Evolutionary conservation across 805 yeast genomes (phyloP).

Genomic region (Groenewaldozyma tartarivorans): DNA sequence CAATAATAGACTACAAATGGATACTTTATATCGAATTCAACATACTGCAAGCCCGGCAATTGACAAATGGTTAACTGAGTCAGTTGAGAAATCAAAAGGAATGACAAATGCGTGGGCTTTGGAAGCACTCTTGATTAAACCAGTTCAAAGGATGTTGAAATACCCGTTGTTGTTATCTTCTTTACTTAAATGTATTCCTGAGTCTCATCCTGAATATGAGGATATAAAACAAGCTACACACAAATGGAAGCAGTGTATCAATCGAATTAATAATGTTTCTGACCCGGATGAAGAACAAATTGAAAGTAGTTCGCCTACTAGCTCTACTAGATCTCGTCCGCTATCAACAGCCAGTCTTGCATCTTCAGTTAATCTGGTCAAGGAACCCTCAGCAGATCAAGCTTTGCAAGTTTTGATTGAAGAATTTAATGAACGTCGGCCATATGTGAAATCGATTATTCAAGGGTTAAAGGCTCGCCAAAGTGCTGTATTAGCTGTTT

Average conservation of each 20-base stretch:
- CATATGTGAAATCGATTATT: background rate
- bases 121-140: conserved; percentile 34
- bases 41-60: conserved; percentile 20
- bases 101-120: conserved; percentile 32
- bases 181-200: conserved; percentile 23
- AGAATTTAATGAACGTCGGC: background rate
- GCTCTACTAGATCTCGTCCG: background rate
- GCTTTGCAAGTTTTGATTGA: background rate
- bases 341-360: background rate
- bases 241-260: conserved; percentile 13
- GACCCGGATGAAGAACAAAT: background rate
- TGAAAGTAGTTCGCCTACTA: background rate
- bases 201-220: conserved; percentile 40
- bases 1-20: conserved; percentile 23
- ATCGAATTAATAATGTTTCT: conserved; percentile 16
- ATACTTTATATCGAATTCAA: conserved; percentile 18
- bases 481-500: background rate
- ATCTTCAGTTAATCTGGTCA: background rate
- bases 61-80: conserved; percentile 27
- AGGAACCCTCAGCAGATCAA: background rate
- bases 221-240: conserved; percentile 16
- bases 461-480: background rate
- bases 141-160: conserved; percentile 36
- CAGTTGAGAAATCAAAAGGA: conserved; percentile 20
- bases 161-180: conserved; percentile 31